Conservation (phyloP, 1,284 basidiomycete genomes). For the Golubevia pallescens region DNA sequence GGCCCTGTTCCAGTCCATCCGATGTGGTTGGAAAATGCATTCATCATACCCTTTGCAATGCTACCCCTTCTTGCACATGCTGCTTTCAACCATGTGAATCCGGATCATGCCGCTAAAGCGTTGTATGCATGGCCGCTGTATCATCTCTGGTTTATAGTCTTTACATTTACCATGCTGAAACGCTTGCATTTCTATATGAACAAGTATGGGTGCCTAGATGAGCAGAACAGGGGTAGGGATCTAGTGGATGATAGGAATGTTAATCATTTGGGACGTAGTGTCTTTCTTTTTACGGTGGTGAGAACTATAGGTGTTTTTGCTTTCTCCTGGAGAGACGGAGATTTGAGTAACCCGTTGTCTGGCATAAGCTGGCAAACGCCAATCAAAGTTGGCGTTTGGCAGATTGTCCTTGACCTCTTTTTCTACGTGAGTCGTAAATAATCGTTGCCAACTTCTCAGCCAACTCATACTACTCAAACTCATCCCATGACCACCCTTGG, state of each 20-base stretch:
- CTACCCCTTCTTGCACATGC: constrained; percentile 31
- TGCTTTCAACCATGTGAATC: constrained; percentile 33
- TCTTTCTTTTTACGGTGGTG: constrained; percentile 56
- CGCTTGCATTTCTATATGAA: constrained; percentile 45
- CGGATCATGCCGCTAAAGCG: constrained; percentile 42
- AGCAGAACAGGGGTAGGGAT: constrained; percentile 53
- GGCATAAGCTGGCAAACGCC: constrained; percentile 42
- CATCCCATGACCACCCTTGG: no score
- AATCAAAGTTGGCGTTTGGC: constrained; percentile 47
- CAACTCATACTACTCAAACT: no score
- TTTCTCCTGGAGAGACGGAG: constrained; percentile 43
- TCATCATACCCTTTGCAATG: constrained; percentile 36
- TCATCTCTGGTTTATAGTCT: constrained; percentile 40
- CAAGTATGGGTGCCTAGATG: constrained; percentile 42
- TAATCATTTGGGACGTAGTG: constrained; percentile 53
- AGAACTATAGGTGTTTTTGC: constrained; percentile 48
- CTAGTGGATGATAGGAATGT: constrained; percentile 54
- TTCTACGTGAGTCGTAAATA: no score
- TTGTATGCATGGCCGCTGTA: constrained; percentile 43
- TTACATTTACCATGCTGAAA: constrained; percentile 35
- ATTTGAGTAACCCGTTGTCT: constrained; percentile 35
- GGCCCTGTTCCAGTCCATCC: constrained; percentile 38
- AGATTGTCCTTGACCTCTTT: constrained; percentile 32
- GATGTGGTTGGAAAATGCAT: constrained; percentile 39
- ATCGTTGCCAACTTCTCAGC: no score